phyloP scores from a whole-genome alignment of 2,329 filamentous ascomycete species.

The Esteya vermicola region DNA sequence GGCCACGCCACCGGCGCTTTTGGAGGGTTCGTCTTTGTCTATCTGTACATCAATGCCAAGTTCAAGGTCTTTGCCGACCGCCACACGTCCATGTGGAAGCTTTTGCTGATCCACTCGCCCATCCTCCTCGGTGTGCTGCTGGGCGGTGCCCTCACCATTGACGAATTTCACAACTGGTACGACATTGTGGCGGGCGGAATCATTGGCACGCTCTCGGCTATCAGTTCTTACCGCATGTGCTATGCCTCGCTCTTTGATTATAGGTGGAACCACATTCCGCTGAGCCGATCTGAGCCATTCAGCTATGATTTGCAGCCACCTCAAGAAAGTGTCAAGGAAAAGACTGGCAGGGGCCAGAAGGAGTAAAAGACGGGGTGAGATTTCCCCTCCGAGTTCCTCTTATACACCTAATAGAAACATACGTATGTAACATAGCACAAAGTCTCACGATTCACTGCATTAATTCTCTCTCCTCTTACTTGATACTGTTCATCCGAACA shows the following conservation, averaged over 20 bases:
- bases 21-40: slow-evolving; percentile 55
- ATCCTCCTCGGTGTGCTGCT: slow-evolving; percentile 55
- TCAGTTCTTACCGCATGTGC: slow-evolving; percentile 49
- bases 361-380: too few relatives aligned
- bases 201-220: slow-evolving; percentile 49
- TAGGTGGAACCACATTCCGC: slow-evolving; percentile 52
- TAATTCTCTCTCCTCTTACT: too few relatives aligned
- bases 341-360: too few relatives aligned
- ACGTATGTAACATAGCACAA: too few relatives aligned
- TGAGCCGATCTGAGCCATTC: slow-evolving; percentile 26
- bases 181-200: slow-evolving; percentile 49
- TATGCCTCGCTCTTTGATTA: slow-evolving; percentile 59
- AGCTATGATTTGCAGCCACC: neutral
- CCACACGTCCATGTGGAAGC: slow-evolving; percentile 61
- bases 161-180: slow-evolving; percentile 65
- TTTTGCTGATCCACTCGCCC: slow-evolving; percentile 49
- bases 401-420: too few relatives aligned
- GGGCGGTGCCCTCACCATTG: slow-evolving; percentile 54
- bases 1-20: slow-evolving; percentile 64
- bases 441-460: too few relatives aligned
- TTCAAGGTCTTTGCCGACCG: slow-evolving; percentile 62
- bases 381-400: too few relatives aligned
- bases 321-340: neutral
- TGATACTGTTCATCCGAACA: too few relatives aligned
- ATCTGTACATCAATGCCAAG: slow-evolving; percentile 64